A percentile compares a stretch with the other conserved stretches of the same genome.
These are phyloP conservation scores for Trametes cinnabarina DNA, from an alignment of 768 basidiomycete species.

Conservation along the genomic window DNA sequence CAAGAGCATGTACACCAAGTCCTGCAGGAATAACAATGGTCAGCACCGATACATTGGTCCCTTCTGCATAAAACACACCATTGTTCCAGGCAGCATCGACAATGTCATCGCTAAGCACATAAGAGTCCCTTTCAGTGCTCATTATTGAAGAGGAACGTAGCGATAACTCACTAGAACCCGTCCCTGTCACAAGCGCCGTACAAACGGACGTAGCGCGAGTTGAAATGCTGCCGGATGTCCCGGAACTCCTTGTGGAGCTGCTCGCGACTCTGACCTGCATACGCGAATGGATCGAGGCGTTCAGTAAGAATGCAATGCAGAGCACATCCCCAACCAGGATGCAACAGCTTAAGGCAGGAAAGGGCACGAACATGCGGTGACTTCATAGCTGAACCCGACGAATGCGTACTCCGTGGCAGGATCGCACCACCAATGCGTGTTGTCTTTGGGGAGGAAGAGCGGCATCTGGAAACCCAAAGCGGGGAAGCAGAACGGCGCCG, in stretches of 20 bases:
- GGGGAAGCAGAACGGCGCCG: conserved; percentile 33
- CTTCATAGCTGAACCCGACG: conserved; percentile 74
- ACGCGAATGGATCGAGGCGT: neutral
- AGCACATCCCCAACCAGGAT: neutral
- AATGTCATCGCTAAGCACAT: conserved; percentile 47
- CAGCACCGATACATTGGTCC: neutral
- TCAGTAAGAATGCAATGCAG: neutral
- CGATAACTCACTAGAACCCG: conserved; percentile 38
- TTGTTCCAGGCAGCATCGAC: conserved; percentile 68
- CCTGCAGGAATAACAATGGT: neutral
- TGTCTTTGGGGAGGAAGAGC: conserved; percentile 36
- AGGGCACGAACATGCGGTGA: conserved; percentile 53
- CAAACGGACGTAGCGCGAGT: conserved; percentile 61
- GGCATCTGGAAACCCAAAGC: conserved; percentile 56
- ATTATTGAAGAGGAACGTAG: neutral
- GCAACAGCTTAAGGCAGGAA: neutral
- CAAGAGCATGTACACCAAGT: conserved; percentile 68
- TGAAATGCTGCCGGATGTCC: conserved; percentile 57
- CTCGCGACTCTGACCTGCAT: conserved; percentile 53
- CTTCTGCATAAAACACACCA: neutral
- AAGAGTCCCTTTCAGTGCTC: neutral
- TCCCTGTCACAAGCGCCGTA: conserved; percentile 41
- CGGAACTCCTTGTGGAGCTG: conserved; percentile 55
- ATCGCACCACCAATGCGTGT: conserved; percentile 51
- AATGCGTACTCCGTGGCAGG: conserved; percentile 67